These are phyloP conservation scores for Trichoderma hamatum DNA, from an alignment of 2,329 filamentous ascomycete genomes.

Conservation along the genomic window DNA sequence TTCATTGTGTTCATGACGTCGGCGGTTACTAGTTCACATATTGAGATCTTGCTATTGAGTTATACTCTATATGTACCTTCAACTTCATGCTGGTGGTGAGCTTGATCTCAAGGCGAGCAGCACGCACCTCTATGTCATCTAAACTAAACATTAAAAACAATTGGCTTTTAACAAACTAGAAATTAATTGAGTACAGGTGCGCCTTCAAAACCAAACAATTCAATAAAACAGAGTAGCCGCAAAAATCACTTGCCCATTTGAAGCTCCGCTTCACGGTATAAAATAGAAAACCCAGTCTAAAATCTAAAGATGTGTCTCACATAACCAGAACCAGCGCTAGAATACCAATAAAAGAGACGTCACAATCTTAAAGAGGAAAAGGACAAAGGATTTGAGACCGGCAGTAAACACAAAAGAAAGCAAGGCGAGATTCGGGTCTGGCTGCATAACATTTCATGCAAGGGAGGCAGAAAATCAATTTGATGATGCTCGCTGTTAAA, in stretches of 20 bases:
- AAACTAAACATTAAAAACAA: background rate
- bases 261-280: background rate
- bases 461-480: slow-evolving; percentile 19
- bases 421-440: background rate
- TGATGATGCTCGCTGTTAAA: slow-evolving; percentile 8
- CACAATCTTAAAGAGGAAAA: background rate
- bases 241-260: background rate
- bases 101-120: background rate
- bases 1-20: background rate
- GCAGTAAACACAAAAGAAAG: background rate
- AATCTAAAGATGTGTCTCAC: background rate
- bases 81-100: background rate
- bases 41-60: background rate
- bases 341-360: background rate
- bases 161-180: background rate
- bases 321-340: background rate
- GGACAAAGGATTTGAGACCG: background rate
- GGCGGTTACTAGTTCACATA: background rate
- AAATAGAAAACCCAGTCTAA: background rate
- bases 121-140: background rate
- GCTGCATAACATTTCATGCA: slow-evolving; percentile 14
- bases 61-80: background rate
- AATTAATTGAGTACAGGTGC: background rate
- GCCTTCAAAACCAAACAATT: background rate
- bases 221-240: background rate